Conservation (phyloP, 2,329 filamentous ascomycete genomes). For the Hypoxylon rubiginosum region DNA sequence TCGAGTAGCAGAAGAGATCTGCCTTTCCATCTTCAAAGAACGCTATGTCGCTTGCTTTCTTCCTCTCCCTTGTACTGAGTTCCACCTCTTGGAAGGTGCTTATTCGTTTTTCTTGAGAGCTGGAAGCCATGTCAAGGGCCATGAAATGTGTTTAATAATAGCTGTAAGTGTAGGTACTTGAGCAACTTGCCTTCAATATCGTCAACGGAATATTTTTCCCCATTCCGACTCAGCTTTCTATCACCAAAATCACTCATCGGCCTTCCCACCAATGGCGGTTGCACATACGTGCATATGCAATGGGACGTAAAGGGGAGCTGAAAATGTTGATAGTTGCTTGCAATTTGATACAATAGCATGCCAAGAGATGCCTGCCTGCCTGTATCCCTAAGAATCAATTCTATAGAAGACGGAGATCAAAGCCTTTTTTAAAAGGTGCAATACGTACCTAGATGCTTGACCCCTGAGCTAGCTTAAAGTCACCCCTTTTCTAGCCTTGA, state of each 20-base stretch:
- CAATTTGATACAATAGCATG: background rate
- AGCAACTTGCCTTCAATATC: too few relatives aligned
- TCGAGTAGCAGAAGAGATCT: background rate
- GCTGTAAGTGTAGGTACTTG: too few relatives aligned
- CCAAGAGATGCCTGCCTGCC: too few relatives aligned
- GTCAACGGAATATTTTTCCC: too few relatives aligned
- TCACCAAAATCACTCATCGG: too few relatives aligned
- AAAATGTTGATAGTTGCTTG: background rate
- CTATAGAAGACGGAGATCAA: too few relatives aligned
- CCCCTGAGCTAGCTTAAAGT: background rate
- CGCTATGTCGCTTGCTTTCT: background rate
- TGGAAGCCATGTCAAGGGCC: background rate
- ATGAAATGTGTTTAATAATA: background rate
- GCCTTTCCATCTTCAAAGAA: background rate
- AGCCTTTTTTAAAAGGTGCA: too few relatives aligned
- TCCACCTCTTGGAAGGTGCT: background rate
- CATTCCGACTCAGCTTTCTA: too few relatives aligned
- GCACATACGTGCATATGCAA: background rate
- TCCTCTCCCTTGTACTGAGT: background rate
- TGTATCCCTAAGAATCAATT: too few relatives aligned
- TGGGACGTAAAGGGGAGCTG: background rate
- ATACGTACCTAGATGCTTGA: too few relatives aligned
- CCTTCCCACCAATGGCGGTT: background rate
- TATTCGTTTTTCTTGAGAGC: background rate
- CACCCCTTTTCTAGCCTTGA: background rate